These are phyloP conservation scores for Wickerhamomyces sp. DNA, from an alignment of 1,139 yeast species.

Conservation along the genomic window DNA sequence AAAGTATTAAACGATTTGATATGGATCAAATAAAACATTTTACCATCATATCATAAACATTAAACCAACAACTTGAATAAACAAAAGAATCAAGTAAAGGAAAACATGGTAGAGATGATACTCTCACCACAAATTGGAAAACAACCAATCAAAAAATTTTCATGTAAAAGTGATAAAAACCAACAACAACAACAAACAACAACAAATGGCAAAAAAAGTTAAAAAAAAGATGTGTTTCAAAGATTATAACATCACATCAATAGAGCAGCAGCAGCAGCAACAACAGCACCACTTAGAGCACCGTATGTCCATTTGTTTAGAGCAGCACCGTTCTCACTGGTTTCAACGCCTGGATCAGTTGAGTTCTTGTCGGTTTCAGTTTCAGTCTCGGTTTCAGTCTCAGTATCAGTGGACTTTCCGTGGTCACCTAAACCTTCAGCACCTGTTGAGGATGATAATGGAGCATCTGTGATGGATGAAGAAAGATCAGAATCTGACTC, in stretches of 20 bases:
- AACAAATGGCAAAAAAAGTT: too few species aligned
- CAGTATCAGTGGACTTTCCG: not conserved
- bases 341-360: not conserved
- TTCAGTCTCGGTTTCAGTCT: not conserved
- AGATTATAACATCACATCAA: not conserved
- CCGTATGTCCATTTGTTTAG: not conserved
- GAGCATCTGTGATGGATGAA: too few species aligned
- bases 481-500: not conserved
- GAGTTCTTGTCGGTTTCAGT: not conserved
- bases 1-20: too few species aligned
- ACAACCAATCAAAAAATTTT: too few species aligned
- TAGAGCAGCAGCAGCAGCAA: constrained; percentile 1
- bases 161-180: too few species aligned
- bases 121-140: too few species aligned
- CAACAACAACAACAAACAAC: too few species aligned
- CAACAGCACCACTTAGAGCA: not conserved
- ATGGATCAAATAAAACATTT: too few species aligned
- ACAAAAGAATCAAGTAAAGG: too few species aligned
- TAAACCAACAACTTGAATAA: too few species aligned
- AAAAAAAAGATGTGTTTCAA: not conserved
- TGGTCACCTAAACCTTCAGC: not conserved
- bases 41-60: not conserved
- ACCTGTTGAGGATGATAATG: too few species aligned
- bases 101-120: too few species aligned
- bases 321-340: constrained; percentile 1